Conservation (phyloP, 2,329 filamentous ascomycete species). For the Colletotrichum tamarilloi region DNA sequence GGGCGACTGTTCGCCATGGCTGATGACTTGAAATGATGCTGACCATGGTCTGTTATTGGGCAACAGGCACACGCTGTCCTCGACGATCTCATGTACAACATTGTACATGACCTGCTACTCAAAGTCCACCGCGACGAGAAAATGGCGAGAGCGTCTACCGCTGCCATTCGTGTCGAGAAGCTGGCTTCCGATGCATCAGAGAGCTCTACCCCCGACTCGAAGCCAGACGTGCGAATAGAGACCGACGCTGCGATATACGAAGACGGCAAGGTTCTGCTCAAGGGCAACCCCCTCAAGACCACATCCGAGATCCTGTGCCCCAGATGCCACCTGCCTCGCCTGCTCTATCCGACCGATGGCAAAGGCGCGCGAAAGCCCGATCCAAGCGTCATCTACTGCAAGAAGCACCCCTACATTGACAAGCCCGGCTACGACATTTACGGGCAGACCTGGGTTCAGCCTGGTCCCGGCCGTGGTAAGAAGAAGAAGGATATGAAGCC, state of each 20-base stretch:
- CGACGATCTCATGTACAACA: slow-evolving; percentile 80
- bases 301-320: slow-evolving; percentile 79
- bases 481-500: slow-evolving; percentile 83
- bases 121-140: slow-evolving; percentile 84
- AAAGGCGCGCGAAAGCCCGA: slow-evolving; percentile 74
- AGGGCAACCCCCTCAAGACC: slow-evolving; percentile 78
- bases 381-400: slow-evolving; percentile 80
- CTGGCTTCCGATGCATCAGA: slow-evolving; percentile 67
- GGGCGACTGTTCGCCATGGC: background rate
- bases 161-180: slow-evolving; percentile 73
- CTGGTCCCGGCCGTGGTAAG: slow-evolving; percentile 76
- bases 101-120: slow-evolving; percentile 79
- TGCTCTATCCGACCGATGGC: slow-evolving; percentile 79
- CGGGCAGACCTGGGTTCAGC: slow-evolving; percentile 82
- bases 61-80: slow-evolving; percentile 72
- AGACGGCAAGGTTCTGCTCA: slow-evolving; percentile 74
- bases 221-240: slow-evolving; percentile 68
- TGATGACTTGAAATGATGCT: slow-evolving; percentile 18
- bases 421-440: slow-evolving; percentile 84
- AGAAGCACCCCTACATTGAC: slow-evolving; percentile 81
- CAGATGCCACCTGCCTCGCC: slow-evolving; percentile 78
- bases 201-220: slow-evolving; percentile 62
- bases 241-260: slow-evolving; percentile 78
- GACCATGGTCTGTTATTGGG: slow-evolving; percentile 15
- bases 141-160: slow-evolving; percentile 73